Conservation (phyloP, 768 basidiomycete species). For the Daedaleopsis nitida region DNA sequence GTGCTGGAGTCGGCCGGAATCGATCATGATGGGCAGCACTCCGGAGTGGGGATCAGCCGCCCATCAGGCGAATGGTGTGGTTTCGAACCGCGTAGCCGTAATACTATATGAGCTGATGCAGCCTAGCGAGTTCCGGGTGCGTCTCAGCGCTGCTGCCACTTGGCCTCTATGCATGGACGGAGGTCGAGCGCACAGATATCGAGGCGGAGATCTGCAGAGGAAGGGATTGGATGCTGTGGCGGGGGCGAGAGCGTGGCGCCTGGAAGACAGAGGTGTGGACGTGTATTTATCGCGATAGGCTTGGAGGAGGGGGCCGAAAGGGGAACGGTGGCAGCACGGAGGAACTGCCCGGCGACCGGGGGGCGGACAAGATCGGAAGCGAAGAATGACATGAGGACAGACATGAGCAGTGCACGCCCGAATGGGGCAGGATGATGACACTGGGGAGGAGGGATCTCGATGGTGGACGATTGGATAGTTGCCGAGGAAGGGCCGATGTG, state of each 20-base stretch:
- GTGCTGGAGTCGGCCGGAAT: not conserved
- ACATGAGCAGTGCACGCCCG: slow-evolving; percentile 16
- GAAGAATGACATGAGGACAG: slow-evolving; percentile 18
- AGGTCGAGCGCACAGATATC: too few species aligned
- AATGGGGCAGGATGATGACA: slow-evolving; percentile 6
- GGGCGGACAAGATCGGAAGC: slow-evolving; percentile 21
- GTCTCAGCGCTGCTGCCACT: slow-evolving; percentile 9
- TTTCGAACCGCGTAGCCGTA: slow-evolving; percentile 15
- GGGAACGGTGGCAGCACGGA: slow-evolving; percentile 6
- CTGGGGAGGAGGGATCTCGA: slow-evolving; percentile 10
- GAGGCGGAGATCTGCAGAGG: slow-evolving; percentile 20
- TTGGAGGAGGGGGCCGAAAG: slow-evolving; percentile 8
- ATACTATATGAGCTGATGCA: slow-evolving; percentile 18
- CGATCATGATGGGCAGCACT: slow-evolving; percentile 1
- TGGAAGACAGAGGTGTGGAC: not conserved
- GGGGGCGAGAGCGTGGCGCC: slow-evolving; percentile 7
- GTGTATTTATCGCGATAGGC: slow-evolving; percentile 10
- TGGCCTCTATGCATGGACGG: slow-evolving; percentile 4
- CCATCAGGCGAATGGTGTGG: slow-evolving; percentile 17
- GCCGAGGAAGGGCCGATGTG: slow-evolving; percentile 22
- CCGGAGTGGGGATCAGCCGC: slow-evolving; percentile 17
- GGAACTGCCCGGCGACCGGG: slow-evolving; percentile 13
- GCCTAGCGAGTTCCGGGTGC: not conserved
- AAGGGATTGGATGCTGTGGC: slow-evolving; percentile 12
- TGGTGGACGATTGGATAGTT: slow-evolving; percentile 23